phyloP scores from a whole-genome alignment of 2,329 filamentous ascomycete species.

The Diatrype stigma region DNA sequence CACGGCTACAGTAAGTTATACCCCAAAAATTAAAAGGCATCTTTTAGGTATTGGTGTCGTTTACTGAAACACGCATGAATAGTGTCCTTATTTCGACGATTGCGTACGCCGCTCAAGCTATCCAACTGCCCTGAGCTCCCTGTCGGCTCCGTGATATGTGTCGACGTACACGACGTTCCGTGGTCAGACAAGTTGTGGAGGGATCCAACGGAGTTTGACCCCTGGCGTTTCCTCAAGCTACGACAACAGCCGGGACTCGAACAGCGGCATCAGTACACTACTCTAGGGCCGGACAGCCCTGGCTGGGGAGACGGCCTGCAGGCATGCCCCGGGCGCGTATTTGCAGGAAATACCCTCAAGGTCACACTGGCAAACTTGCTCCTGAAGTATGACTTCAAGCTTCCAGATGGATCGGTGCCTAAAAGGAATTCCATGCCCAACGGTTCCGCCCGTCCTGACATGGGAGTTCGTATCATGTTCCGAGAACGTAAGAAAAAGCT shows the following conservation, averaged over 20 bases:
- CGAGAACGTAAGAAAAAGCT: too few species aligned
- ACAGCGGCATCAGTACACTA: conserved; percentile 2
- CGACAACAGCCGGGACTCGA: conserved; percentile 6
- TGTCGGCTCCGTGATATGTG: conserved; percentile 5
- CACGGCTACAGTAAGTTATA: conserved; percentile 6
- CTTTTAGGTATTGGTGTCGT: too few species aligned
- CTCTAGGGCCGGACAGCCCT: conserved; percentile 4
- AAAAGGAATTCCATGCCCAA: too few species aligned
- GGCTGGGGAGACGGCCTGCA: conserved; percentile 11
- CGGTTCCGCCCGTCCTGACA: too few species aligned
- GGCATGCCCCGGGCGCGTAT: conserved; percentile 11
- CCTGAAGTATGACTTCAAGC: conserved; percentile 4
- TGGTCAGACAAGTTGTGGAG: conserved; percentile 2
- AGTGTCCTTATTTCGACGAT: too few species aligned
- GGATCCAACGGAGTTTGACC: conserved; percentile 6
- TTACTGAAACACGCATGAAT: too few species aligned
- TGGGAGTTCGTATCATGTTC: too few species aligned
- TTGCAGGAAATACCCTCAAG: conserved; percentile 9
- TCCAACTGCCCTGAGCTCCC: conserved; percentile 6
- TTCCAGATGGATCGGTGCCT: too few species aligned
- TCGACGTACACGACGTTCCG: conserved; percentile 6
- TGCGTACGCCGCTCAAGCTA: conserved; percentile 5
- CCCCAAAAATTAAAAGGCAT: too few species aligned
- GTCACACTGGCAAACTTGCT: conserved; percentile 6
- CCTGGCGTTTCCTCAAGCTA: conserved; percentile 3